These are phyloP conservation scores for Colletotrichum euphorbiae DNA, from an alignment of 2,329 filamentous ascomycete genomes.

Conservation along the genomic window DNA sequence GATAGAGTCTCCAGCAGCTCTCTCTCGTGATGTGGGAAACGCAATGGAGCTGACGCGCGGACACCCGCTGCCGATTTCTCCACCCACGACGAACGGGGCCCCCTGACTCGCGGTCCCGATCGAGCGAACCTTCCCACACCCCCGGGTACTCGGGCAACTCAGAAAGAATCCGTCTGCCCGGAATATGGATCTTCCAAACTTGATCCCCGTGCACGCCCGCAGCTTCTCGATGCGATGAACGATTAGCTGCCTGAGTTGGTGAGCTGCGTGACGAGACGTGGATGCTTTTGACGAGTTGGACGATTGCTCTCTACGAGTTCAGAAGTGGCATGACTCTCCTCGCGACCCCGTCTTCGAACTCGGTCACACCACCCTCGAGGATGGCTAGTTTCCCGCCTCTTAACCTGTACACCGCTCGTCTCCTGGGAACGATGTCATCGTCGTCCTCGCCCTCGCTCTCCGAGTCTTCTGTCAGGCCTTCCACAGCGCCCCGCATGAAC, in stretches of 20 bases:
- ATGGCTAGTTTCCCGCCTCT: constrained; percentile 66
- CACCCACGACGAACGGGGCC: not conserved
- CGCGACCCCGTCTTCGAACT: constrained; percentile 74
- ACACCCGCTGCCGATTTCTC: constrained; percentile 2
- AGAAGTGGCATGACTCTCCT: constrained; percentile 65
- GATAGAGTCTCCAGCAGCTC: not conserved
- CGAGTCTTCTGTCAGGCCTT: constrained; percentile 64
- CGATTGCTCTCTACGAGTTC: constrained; percentile 1
- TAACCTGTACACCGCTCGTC: constrained; percentile 70
- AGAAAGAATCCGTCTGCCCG: not conserved
- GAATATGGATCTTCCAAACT: not conserved
- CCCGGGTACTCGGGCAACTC: constrained; percentile 9
- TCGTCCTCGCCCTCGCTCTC: constrained; percentile 56
- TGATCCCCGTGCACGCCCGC: not conserved
- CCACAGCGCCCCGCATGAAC: constrained; percentile 79
- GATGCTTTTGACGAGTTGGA: not conserved
- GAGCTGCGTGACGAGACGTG: not conserved
- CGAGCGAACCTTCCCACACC: not conserved
- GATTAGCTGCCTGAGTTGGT: not conserved
- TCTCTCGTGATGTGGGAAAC: constrained; percentile 2
- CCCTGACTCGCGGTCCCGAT: constrained; percentile 14
- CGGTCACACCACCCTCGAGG: constrained; percentile 70
- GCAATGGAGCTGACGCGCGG: constrained; percentile 15
- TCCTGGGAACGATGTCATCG: constrained; percentile 54
- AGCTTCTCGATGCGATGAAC: not conserved